phyloP scores from a whole-genome alignment of 2,329 filamentous ascomycete species.

The Botrytis tulipae region DNA sequence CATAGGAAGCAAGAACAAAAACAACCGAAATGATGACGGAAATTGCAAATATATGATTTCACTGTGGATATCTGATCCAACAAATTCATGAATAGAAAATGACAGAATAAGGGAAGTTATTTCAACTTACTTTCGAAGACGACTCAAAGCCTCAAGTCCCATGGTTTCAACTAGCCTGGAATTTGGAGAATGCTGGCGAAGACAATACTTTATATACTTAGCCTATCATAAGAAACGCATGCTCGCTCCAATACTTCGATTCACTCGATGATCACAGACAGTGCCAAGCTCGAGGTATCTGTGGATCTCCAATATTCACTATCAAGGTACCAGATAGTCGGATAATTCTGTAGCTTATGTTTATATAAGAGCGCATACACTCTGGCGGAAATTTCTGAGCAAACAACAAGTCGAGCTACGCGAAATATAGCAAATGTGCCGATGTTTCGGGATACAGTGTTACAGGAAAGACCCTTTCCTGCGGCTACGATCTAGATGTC shows the following conservation, averaged over 20 bases:
- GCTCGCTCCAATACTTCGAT: not conserved
- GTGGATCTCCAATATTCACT: not conserved
- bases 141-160: too few species aligned
- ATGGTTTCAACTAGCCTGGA: not conserved
- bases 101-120: not conserved
- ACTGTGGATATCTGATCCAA: not conserved
- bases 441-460: not conserved
- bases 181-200: not conserved
- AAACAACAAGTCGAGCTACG: not conserved
- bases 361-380: not conserved
- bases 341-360: not conserved
- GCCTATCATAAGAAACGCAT: not conserved
- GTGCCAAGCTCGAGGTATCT: not conserved
- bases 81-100: not conserved
- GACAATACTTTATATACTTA: not conserved
- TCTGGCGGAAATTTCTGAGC: not conserved
- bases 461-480: fast-evolving
- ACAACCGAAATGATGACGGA: not conserved
- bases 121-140: not conserved
- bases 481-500: fast-evolving
- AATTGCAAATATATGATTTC: not conserved
- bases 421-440: not conserved
- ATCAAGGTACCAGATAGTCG: not conserved
- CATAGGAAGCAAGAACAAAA: not conserved
- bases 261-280: not conserved